These are phyloP conservation scores for Penicillium coffeae DNA, from an alignment of 495 filamentous ascomycete species.

Conservation along the genomic window DNA sequence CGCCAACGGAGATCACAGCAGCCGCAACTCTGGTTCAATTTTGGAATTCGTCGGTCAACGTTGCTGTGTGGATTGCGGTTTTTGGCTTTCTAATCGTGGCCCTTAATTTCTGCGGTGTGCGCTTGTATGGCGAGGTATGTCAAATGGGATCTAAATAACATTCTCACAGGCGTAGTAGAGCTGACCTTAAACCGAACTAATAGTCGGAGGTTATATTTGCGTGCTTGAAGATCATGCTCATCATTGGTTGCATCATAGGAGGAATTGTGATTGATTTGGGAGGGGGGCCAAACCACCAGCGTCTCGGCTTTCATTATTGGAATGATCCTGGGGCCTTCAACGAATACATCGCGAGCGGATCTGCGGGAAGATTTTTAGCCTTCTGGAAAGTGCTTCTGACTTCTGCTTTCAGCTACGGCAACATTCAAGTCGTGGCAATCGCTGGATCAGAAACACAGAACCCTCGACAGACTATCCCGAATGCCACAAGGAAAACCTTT, in stretches of 20 bases:
- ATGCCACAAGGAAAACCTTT: constrained; percentile 29
- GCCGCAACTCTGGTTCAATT: constrained; percentile 46
- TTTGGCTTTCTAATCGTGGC: constrained; percentile 40
- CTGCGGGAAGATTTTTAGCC: constrained; percentile 29
- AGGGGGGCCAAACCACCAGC: constrained; percentile 10
- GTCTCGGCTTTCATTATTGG: constrained; percentile 17
- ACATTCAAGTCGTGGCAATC: constrained; percentile 43
- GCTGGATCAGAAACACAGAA: constrained; percentile 39
- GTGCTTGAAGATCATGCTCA: constrained; percentile 37
- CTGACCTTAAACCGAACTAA: background rate
- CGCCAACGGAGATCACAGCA: constrained; percentile 28
- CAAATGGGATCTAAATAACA: too few species aligned
- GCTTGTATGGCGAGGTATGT: constrained; percentile 37
- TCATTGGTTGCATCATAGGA: constrained; percentile 42
- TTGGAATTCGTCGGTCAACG: constrained; percentile 30
- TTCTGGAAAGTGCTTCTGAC: constrained; percentile 51
- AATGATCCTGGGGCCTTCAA: constrained; percentile 13
- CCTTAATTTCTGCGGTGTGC: constrained; percentile 27
- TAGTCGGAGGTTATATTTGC: constrained; percentile 36
- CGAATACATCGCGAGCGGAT: constrained; percentile 10
- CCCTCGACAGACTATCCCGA: constrained; percentile 29
- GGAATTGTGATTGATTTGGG: constrained; percentile 44
- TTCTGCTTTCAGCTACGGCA: constrained; percentile 50
- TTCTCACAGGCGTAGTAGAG: background rate
- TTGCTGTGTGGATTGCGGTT: constrained; percentile 39